Base-by-base conservation (phyloP, 2,329 filamentous ascomycete genomes). In the Chalaropsis thielavioides region DNA sequence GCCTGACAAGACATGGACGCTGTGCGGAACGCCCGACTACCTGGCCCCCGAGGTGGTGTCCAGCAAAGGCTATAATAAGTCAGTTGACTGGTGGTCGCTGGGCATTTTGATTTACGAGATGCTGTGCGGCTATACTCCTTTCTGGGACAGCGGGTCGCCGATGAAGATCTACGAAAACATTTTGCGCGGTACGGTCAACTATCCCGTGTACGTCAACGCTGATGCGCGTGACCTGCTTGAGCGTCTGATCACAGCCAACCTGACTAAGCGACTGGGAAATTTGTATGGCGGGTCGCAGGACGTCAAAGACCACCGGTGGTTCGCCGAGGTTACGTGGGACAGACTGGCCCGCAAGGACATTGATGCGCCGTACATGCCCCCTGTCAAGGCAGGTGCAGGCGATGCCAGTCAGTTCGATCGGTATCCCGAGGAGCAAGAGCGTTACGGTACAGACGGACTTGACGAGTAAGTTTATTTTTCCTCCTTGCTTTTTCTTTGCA, bases 151-250 rank as follows among this genome's bases (percentile, higher is more conserved):
- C 71, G 94, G 92, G 64, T 96, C 90, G 56, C 92, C 94, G 2
- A 95, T 99, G 84, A 96, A 96, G 77, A 99, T 99, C 72, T 99
- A 99, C 78, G 94, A 99, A 79, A 99, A 99, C 75, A 99, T 99
- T 72, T 83, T 99, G 69, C 92, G 91, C 72, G 94, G 92, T 67
- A 87, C 89, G 71, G 89, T 99, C 75, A 97, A 96, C 77, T 99
- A 97, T 74, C 94, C 94, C 64, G 87, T 89, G 5, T 99, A 97
- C 74, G 89, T 99, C 71, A 90, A 97, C 73, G 86, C 88, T 0
- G 94, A 97, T 73, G 94, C 94, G 0, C 91, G 96, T 73, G 89
- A 97, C 74, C 81, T 99, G 66, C 83, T 99, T 43, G 88, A 94
- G 72, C 88, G 91, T 71, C 81, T 99, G 70, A 97, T 99, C 75